Base-by-base conservation (phyloP, 2,329 filamentous ascomycete species). In the Fusarium musae region DNA sequence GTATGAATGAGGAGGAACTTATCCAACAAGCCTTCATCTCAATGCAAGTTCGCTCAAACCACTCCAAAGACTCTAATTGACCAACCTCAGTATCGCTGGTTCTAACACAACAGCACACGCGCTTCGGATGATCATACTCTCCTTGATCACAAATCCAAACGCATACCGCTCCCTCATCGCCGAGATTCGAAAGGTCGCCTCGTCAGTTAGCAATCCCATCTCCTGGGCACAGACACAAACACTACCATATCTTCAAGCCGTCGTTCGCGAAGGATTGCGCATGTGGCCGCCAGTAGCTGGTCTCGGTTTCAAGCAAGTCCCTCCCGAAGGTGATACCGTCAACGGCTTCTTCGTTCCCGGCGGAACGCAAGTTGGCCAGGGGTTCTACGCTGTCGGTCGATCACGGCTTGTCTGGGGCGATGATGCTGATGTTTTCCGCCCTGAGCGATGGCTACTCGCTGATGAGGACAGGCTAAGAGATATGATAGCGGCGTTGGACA, bases 81-180 rank as follows among this genome's bases (percentile, higher is more conserved):
- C 44, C 42, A 8, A 3, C 1, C 7, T 3, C 46, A 88, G 86
- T 70, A 87, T 90, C 75, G 88, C 88, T 21, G 89, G 89, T 32
- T 89, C 89, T 26, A 89, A 91, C 79, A 89, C 88, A 0, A 90
- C 89, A 0, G 88, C 89, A 0, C 86, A 85, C 0, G 84, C 85
- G 2, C 81, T 90, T 5, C 85, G 88, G 6, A 83, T 85, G 67
- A 87, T 84, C 9, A 65, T 90, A 44, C 83, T 89, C 39, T 85
- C 87, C 65, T 78, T 90, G 44, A 83, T 86, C 43, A 87, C 85
- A 42, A 83, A 85, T 28, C 80, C 81, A 4, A 78, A 73, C 1
- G 82, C 87, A 16, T 85, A 87, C 72, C 59, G 74, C 5, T 69
- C 71, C 9, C 77, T 89, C 2, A 72, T 80, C 2, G 54, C 78